phyloP scores from a whole-genome alignment of 1,284 basidiomycete genomes.

The Pulveroboletus sp. region DNA sequence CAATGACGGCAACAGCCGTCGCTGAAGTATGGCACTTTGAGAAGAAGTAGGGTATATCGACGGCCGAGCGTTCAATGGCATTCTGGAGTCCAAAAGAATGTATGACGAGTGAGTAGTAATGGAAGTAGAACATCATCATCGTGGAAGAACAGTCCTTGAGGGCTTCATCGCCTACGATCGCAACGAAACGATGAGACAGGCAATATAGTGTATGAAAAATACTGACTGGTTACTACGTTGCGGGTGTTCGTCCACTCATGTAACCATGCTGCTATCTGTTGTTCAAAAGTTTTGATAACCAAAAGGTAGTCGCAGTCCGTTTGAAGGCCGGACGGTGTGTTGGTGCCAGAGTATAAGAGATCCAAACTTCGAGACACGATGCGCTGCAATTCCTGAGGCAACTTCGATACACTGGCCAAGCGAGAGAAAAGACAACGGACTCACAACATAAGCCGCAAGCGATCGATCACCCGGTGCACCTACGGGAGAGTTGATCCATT shows the following conservation, averaged over 20 bases:
- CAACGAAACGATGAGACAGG: slow-evolving; percentile 8
- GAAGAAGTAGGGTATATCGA: slow-evolving; percentile 87
- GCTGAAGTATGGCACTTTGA: slow-evolving; percentile 80
- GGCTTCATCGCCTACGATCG: slow-evolving; percentile 33
- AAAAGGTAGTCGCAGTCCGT: slow-evolving; percentile 86
- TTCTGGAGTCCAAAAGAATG: slow-evolving; percentile 97
- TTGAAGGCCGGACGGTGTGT: slow-evolving; percentile 81
- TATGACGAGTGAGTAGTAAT: slow-evolving; percentile 84
- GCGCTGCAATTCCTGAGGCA: slow-evolving; percentile 75
- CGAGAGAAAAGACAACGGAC: slow-evolving; percentile 30
- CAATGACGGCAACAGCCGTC: slow-evolving; percentile 63
- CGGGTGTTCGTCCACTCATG: slow-evolving; percentile 55
- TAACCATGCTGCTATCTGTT: slow-evolving; percentile 72
- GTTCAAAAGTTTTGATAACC: slow-evolving; percentile 82
- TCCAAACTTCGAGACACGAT: slow-evolving; percentile 88
- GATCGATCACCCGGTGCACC: slow-evolving; percentile 64
- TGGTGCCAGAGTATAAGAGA: slow-evolving; percentile 84
- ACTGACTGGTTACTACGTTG: slow-evolving; percentile 21
- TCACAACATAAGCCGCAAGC: slow-evolving; percentile 69
- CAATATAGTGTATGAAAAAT: neutral
- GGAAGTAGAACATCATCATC: slow-evolving; percentile 75
- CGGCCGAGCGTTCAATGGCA: slow-evolving; percentile 73
- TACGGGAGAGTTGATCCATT: slow-evolving; percentile 68
- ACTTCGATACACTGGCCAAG: slow-evolving; percentile 1
- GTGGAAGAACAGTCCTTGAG: slow-evolving; percentile 49